Percentiles rank a stretch among this genome's conserved stretches.
Conservation (phyloP, 2,329 filamentous ascomycete genomes). For the Zelopaecilomyces penicillatus region DNA sequence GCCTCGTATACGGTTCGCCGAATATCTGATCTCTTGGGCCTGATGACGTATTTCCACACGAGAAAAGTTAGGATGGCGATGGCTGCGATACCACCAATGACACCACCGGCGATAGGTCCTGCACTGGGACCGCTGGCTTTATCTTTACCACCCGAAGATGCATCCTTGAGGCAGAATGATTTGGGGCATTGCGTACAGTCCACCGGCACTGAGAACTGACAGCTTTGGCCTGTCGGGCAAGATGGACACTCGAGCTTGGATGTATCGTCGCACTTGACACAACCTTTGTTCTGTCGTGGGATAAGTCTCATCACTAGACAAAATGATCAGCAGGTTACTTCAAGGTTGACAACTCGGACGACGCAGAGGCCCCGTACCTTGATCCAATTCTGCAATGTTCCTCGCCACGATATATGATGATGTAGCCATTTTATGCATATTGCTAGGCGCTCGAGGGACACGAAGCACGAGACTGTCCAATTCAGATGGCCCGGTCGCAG, state of each 20-base stretch:
- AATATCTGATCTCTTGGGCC: slow-evolving; percentile 60
- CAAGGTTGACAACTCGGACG: too few species aligned
- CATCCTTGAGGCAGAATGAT: slow-evolving; percentile 35
- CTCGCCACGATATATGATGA: slow-evolving; percentile 12
- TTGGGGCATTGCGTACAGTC: slow-evolving; percentile 40
- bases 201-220: slow-evolving; percentile 36
- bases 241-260: slow-evolving; percentile 35
- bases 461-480: too few species aligned
- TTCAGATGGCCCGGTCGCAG: too few species aligned
- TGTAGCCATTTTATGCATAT: slow-evolving; percentile 3
- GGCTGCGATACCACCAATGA: slow-evolving; percentile 72
- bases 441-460: background rate
- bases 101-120: slow-evolving; percentile 85
- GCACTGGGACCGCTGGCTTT: slow-evolving; percentile 51
- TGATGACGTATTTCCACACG: slow-evolving; percentile 82
- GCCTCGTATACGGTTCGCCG: slow-evolving; percentile 47
- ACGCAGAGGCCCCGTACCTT: slow-evolving; percentile 16
- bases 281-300: slow-evolving; percentile 30
- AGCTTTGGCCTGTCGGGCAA: slow-evolving; percentile 34
- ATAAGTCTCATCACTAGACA: slow-evolving; percentile 25
- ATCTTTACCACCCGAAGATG: slow-evolving; percentile 9
- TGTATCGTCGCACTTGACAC: slow-evolving; percentile 37
- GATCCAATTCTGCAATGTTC: slow-evolving; percentile 22
- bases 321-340: background rate
- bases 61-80: slow-evolving; percentile 70